Evolutionary conservation across 768 basidiomycete species (phyloP).

Genomic region (Mycena kentingensis): DNA sequence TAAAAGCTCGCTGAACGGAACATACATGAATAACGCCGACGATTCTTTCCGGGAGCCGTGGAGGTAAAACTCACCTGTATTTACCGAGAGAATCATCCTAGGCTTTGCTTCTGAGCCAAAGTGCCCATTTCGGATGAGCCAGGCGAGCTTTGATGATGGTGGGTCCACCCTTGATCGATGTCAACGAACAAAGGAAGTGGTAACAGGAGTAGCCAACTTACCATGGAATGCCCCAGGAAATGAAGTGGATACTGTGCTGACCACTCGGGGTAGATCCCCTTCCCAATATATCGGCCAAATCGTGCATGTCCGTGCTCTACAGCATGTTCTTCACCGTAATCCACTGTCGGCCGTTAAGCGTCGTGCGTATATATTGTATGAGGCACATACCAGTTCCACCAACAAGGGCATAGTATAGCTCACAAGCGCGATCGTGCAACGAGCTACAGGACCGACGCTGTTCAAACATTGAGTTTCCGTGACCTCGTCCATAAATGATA

Average conservation of each 20-base stretch:
- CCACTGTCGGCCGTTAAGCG: slow-evolving; percentile 32
- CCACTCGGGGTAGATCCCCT: slow-evolving; percentile 53
- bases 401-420: slow-evolving; percentile 47
- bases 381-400: slow-evolving; percentile 44
- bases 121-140: slow-evolving; percentile 41
- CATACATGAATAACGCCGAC: too few species aligned
- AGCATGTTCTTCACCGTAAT: slow-evolving; percentile 49
- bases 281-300: slow-evolving; percentile 41
- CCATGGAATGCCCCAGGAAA: slow-evolving; percentile 52
- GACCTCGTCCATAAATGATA: not conserved
- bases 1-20: too few species aligned
- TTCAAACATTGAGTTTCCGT: not conserved
- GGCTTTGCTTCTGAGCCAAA: slow-evolving; percentile 42
- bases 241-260: slow-evolving; percentile 44
- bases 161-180: slow-evolving; percentile 54
- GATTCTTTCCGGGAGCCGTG: too few species aligned
- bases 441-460: slow-evolving; percentile 56
- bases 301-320: slow-evolving; percentile 38
- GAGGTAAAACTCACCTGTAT: slow-evolving; percentile 39
- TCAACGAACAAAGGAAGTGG: too few species aligned
- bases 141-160: slow-evolving; percentile 50
- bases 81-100: slow-evolving; percentile 52
- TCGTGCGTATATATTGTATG: not conserved
- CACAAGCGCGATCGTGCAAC: slow-evolving; percentile 55
- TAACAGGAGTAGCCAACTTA: too few species aligned